Conservation (phyloP, 768 basidiomycete genomes). For the Lactarius trivialis region DNA sequence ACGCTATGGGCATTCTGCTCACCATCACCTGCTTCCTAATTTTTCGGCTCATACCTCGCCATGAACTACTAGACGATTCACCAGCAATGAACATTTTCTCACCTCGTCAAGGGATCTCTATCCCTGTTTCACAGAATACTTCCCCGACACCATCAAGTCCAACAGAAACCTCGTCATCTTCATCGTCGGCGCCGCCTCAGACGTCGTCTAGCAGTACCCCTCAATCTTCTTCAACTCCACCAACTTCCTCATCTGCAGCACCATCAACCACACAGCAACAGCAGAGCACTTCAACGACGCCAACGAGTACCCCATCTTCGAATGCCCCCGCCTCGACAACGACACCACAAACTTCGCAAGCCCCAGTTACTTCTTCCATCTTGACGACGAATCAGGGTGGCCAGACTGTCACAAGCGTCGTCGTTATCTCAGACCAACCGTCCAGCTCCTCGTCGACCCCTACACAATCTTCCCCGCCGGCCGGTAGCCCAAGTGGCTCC, state of each 20-base stretch:
- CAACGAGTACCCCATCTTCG: not conserved
- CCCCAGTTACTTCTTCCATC: slow-evolving; percentile 13
- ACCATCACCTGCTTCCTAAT: slow-evolving; percentile 28
- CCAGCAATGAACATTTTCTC: not conserved
- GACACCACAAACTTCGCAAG: slow-evolving; percentile 1
- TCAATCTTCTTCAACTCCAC: slow-evolving; percentile 5
- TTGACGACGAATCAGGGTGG: slow-evolving; percentile 31
- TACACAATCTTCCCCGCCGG: slow-evolving; percentile 24
- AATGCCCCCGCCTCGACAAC: not conserved
- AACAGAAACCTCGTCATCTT: not conserved
- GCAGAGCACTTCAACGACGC: slow-evolving; percentile 6
- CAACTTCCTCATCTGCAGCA: slow-evolving; percentile 20
- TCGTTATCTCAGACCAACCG: slow-evolving; percentile 19
- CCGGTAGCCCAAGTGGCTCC: slow-evolving; percentile 22
- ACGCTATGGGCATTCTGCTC: slow-evolving; percentile 28
- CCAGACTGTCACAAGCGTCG: slow-evolving; percentile 25
- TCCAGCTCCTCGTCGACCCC: slow-evolving; percentile 22
- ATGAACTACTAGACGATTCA: slow-evolving; percentile 21
- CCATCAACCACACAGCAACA: slow-evolving; percentile 9
- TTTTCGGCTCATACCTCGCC: slow-evolving; percentile 25
- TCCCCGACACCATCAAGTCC: not conserved
- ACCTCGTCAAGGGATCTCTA: slow-evolving; percentile 21
- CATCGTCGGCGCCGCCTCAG: not conserved
- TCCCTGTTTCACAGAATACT: not conserved
- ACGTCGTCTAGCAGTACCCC: slow-evolving; percentile 3